phyloP scores from a whole-genome alignment of 2,329 filamentous ascomycete species.

The Diaporthe velutina region DNA sequence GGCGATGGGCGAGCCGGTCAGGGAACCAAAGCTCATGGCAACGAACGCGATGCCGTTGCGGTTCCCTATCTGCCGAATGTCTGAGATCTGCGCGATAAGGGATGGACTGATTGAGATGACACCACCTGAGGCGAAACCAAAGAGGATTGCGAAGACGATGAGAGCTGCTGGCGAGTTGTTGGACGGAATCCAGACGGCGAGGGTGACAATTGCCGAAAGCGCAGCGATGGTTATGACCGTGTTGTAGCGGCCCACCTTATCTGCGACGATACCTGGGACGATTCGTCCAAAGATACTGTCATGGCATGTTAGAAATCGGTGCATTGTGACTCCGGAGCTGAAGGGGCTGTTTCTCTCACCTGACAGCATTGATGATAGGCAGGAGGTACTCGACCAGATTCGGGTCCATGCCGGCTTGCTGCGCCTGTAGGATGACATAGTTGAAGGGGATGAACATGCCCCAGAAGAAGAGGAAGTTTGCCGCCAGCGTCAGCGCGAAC shows the following conservation, averaged over 20 bases:
- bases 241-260: conserved; percentile 56
- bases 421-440: conserved; percentile 64
- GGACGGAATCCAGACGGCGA: conserved; percentile 58
- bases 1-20: conserved; percentile 71
- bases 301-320: not conserved
- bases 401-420: conserved; percentile 56
- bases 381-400: conserved; percentile 60
- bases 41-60: conserved; percentile 70
- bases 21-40: conserved; percentile 66
- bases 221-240: conserved; percentile 60
- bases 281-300: conserved; percentile 64
- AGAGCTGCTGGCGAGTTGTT: conserved; percentile 62
- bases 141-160: conserved; percentile 71
- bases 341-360: conserved; percentile 49
- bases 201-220: conserved; percentile 54
- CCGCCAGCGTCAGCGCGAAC: conserved; percentile 58
- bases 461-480: conserved; percentile 67
- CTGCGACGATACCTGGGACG: conserved; percentile 61
- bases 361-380: conserved; percentile 69
- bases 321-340: not conserved
- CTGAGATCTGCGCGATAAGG: conserved; percentile 71
- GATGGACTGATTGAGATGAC: conserved; percentile 71
- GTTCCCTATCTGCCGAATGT: conserved; percentile 70
- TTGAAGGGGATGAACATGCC: conserved; percentile 68
- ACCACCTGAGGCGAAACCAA: conserved; percentile 75